Percentiles rank a stretch among this genome's conserved stretches.
Conservation (phyloP, 371 early-diverging fungal species). For the Mucor velutinosus region DNA sequence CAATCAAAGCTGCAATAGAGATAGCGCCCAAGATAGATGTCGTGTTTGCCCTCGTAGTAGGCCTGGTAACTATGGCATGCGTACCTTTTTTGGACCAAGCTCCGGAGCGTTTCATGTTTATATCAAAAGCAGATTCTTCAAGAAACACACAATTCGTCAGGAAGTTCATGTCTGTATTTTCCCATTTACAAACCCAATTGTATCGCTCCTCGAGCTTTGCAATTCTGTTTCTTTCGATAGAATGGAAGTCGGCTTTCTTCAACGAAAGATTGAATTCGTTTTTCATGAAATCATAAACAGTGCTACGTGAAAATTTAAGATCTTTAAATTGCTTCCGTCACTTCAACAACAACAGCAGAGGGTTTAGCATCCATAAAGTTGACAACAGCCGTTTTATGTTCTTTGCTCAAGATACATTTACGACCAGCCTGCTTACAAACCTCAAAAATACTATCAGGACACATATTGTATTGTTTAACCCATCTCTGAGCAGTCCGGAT, state of each 20-base stretch:
- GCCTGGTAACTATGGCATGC: constrained; percentile 10
- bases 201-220: too few relatives aligned
- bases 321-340: constrained; percentile 12
- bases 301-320: constrained; percentile 14
- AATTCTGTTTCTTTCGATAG: too few relatives aligned
- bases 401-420: constrained; percentile 13
- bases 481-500: constrained; percentile 12
- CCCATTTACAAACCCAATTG: too few relatives aligned
- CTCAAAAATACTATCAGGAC: constrained; percentile 17
- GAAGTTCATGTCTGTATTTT: too few relatives aligned
- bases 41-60: constrained; percentile 22
- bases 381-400: constrained; percentile 12
- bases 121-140: constrained; percentile 22
- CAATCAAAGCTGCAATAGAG: too few relatives aligned
- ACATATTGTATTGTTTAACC: constrained; percentile 15
- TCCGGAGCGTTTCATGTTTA: constrained; percentile 19
- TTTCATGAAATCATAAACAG: constrained; percentile 17
- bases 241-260: constrained; percentile 18
- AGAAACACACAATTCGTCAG: too few relatives aligned
- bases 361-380: constrained; percentile 19
- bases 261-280: constrained; percentile 13
- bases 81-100: constrained; percentile 20
- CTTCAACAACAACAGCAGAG: constrained; percentile 15
- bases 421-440: constrained; percentile 6
- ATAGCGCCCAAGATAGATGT: too few relatives aligned